Conservation (phyloP, 257 asterid genomes). For the Gentiana macrophylla region DNA sequence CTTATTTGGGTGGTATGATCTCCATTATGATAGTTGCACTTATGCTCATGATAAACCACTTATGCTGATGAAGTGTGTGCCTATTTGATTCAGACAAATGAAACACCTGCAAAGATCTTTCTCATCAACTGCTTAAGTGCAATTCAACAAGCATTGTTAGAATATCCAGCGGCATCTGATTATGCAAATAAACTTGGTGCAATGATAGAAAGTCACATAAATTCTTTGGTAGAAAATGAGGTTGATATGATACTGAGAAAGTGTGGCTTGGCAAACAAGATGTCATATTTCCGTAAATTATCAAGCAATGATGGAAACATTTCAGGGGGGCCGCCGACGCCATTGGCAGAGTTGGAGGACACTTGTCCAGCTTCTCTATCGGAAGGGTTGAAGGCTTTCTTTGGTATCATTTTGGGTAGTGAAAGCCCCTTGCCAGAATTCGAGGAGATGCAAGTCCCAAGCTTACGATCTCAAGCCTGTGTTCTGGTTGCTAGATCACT, state of each 20-base stretch:
- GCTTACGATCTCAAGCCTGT: slow-evolving; percentile 72
- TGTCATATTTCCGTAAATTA: slow-evolving; percentile 47
- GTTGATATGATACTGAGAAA: slow-evolving; percentile 54
- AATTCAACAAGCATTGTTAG: slow-evolving; percentile 71
- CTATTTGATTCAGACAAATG: slow-evolving; percentile 50
- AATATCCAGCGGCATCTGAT: slow-evolving; percentile 66
- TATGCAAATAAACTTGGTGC: slow-evolving; percentile 63
- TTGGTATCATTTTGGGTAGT: slow-evolving; percentile 80
- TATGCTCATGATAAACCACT: too few species aligned
- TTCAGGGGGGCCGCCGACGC: slow-evolving; percentile 13
- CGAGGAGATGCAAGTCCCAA: slow-evolving; percentile 84
- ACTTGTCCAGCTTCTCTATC: slow-evolving; percentile 61
- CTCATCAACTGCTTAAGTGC: slow-evolving; percentile 89
- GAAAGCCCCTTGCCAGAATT: slow-evolving; percentile 79
- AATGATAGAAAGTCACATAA: slow-evolving; percentile 66
- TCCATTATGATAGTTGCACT: neutral
- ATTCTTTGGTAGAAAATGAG: slow-evolving; percentile 70
- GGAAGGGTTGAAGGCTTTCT: slow-evolving; percentile 75
- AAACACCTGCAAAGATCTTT: slow-evolving; percentile 82
- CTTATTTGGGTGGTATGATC: too few species aligned
- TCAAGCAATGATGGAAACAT: slow-evolving; percentile 13
- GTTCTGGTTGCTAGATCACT: slow-evolving; percentile 51
- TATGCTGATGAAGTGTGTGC: slow-evolving; percentile 6
- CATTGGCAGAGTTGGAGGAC: slow-evolving; percentile 65
- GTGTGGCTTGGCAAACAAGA: slow-evolving; percentile 73